Evolutionary conservation across 495 filamentous ascomycete genomes (phyloP).

Genomic region (Sordaria brevicollis): DNA sequence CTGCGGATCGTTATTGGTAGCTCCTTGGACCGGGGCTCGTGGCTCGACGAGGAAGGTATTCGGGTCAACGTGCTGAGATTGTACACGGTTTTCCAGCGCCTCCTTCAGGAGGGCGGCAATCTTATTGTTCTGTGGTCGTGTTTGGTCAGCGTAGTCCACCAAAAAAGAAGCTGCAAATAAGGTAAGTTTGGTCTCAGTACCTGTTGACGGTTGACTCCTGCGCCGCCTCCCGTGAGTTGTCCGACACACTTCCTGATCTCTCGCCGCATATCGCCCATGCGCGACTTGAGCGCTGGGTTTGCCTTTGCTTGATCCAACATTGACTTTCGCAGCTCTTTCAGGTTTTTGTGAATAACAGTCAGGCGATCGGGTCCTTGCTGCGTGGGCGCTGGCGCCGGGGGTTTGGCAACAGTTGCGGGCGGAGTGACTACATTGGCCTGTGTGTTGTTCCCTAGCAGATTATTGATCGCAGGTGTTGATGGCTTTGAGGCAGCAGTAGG

Average conservation of each 20-base stretch:
- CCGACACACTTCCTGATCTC: slow-evolving; percentile 61
- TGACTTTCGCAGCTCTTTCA: slow-evolving; percentile 61
- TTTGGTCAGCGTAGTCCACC: not conserved
- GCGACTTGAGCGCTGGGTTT: slow-evolving; percentile 42
- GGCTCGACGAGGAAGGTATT: slow-evolving; percentile 52
- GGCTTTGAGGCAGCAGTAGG: not conserved
- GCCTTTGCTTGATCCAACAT: slow-evolving; percentile 40
- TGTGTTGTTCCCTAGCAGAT: not conserved
- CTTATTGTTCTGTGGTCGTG: slow-evolving; percentile 17
- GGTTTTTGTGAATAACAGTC: slow-evolving; percentile 54
- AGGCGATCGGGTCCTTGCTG: slow-evolving; percentile 32
- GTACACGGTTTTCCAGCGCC: slow-evolving; percentile 28
- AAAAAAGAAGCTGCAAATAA: not conserved
- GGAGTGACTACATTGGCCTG: slow-evolving; percentile 4
- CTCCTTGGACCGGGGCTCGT: slow-evolving; percentile 42
- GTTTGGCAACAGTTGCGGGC: not conserved
- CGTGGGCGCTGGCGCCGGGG: not conserved
- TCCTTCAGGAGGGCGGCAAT: slow-evolving; percentile 40
- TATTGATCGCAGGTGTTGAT: not conserved
- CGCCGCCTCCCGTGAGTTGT: slow-evolving; percentile 53
- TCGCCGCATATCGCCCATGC: slow-evolving; percentile 66
- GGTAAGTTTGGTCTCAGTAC: slow-evolving; percentile 25
- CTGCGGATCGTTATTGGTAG: slow-evolving; percentile 40
- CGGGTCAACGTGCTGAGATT: slow-evolving; percentile 54
- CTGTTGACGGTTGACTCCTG: slow-evolving; percentile 49